These are phyloP conservation scores for Russula lepida DNA, from an alignment of 768 basidiomycete species.

Conservation along the genomic window DNA sequence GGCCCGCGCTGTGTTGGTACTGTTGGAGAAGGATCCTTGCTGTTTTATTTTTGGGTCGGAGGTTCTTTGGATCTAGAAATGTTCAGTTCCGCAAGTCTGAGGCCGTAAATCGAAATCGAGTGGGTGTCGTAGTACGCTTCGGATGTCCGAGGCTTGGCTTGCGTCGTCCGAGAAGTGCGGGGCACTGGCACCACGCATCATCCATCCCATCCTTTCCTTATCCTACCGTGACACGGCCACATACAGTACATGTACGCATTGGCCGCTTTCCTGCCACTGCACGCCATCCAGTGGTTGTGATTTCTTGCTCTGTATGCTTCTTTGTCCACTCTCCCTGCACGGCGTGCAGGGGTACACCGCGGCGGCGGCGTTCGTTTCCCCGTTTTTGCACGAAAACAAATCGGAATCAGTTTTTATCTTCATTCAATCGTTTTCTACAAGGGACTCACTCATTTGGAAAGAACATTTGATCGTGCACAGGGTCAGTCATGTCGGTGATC, in stretches of 20 bases:
- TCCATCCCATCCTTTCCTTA: too few relatives aligned
- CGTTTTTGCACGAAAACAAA: background rate
- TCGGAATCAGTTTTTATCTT: background rate
- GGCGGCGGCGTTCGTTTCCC: background rate
- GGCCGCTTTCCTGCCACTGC: background rate
- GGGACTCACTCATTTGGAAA: conserved; percentile 1
- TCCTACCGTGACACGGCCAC: too few relatives aligned
- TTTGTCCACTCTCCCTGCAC: background rate
- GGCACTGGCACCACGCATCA: background rate
- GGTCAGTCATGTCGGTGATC: too few relatives aligned
- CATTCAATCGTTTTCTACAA: background rate
- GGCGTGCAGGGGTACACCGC: too few relatives aligned
- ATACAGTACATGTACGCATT: too few relatives aligned
- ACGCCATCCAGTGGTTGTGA: too few relatives aligned
- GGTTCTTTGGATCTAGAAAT: background rate
- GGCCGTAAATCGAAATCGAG: background rate
- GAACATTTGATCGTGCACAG: background rate
- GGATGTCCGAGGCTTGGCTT: background rate
- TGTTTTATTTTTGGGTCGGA: background rate
- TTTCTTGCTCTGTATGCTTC: too few relatives aligned
- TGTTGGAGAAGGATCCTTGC: background rate
- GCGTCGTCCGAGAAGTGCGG: background rate
- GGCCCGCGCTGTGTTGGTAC: too few relatives aligned
- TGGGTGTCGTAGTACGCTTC: background rate
- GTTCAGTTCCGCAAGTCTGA: background rate